Percentiles rank a stretch among this genome's conserved stretches.
Evolutionary conservation across 2,329 filamentous ascomycete species (phyloP).

Genomic region (Cordyceps cicadae): DNA sequence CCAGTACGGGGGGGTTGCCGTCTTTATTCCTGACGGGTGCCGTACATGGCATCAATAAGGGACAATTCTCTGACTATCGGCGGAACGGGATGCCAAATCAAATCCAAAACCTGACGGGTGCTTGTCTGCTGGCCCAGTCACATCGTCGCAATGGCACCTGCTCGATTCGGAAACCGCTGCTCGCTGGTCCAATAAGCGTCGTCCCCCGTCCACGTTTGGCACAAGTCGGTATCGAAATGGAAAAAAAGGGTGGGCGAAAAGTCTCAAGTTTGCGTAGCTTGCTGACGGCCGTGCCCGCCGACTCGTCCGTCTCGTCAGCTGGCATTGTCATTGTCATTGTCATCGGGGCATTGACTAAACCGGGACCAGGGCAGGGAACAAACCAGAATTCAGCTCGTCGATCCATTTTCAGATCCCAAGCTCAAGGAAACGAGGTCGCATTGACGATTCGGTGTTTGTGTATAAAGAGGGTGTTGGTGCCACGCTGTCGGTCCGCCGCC

Average conservation of each 20-base stretch:
- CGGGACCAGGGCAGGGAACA: background rate
- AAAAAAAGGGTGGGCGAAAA: too few species aligned
- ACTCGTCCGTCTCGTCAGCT: background rate
- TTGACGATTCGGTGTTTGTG: too few species aligned
- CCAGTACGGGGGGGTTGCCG: background rate
- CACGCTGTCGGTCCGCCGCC: background rate
- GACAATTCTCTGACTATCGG: background rate
- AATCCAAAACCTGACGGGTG: background rate
- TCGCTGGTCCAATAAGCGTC: slow-evolving; percentile 8
- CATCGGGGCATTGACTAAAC: background rate
- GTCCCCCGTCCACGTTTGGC: slow-evolving; percentile 10
- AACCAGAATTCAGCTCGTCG: background rate
- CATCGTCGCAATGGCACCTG: slow-evolving; percentile 4
- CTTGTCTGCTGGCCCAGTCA: background rate
- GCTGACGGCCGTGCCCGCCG: slow-evolving; percentile 6
- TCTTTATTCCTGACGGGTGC: background rate
- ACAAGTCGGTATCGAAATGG: slow-evolving; percentile 1
- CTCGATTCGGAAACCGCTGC: background rate
- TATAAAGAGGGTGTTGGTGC: background rate
- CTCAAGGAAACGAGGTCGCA: background rate
- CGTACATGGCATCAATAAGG: too few species aligned
- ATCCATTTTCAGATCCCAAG: background rate
- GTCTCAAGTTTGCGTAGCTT: background rate
- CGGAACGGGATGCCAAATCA: background rate
- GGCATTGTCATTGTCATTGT: background rate